Evolutionary conservation across 805 yeast species (phyloP), one percentile per base, ranked within the genome.

Genomic region (Candida krabiensis): DNA sequence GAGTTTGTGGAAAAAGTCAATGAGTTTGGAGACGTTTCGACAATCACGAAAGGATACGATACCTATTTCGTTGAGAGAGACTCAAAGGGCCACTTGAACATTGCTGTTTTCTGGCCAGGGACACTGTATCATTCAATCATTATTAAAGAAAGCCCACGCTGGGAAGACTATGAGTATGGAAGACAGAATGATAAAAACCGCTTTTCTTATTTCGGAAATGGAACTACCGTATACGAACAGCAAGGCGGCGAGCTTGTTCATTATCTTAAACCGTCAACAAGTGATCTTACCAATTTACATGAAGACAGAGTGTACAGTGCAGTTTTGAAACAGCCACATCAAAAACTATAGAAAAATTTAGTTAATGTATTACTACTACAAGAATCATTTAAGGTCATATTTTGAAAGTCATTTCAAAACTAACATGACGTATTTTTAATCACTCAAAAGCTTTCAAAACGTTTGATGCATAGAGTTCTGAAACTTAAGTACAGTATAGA

Each of bases 141-240:
- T 27, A 13, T 27, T 16, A 27, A 27, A 27, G 16, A 27, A 27
- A 27, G 13, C 14, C 30, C 30, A 9, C 30, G 30, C 8, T 27
- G 30, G 30, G 30, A 27, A n/a, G 30, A 27, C 14, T 27, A 27
- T n/a, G 30, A 27, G n/a, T 27, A 27, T 16, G 30, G 30, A 16
- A 13, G 12, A 9, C 8, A 9, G 9, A 16, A 27, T 13, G 25
- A 9, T 9, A 27, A 8, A 27, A 27, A 27, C 13, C 9, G 30
- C 9, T 27, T 27, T 16, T 9, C 9, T 9, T 27, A 27, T n/a
- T 27, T 27, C 14, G 30, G 30, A 8, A 27, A 27, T n/a, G 30
- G 30, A n/a, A 13, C 9, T 9, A 27, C 30, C 9, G 14, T 27
- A 9, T 27, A 27, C 14, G 30, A 27, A 27, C 9, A 27, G 8